Evolutionary conservation across 495 filamentous ascomycete species (phyloP).

Genomic region (Choiromyces venosus): DNA sequence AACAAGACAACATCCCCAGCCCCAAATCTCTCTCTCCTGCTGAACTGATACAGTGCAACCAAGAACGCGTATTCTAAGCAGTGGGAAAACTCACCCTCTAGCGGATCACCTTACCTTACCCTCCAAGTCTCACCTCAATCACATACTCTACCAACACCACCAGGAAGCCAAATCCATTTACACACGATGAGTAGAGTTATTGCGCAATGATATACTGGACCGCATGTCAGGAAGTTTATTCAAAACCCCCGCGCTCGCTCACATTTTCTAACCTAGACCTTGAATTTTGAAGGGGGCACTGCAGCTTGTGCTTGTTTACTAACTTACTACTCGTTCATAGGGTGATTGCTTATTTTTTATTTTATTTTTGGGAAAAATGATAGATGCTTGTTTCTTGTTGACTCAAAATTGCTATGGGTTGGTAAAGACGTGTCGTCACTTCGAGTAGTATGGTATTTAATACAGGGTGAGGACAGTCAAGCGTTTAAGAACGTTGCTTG

Average conservation of each 20-base stretch:
- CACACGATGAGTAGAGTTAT: background rate
- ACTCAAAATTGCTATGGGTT: too few relatives aligned
- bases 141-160: background rate
- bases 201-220: background rate
- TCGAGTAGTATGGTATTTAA: too few relatives aligned
- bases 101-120: background rate
- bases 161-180: background rate
- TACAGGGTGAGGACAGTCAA: too few relatives aligned
- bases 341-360: too few relatives aligned
- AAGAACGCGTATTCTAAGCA: background rate
- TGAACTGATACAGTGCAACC: background rate
- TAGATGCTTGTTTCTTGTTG: too few relatives aligned
- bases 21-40: background rate
- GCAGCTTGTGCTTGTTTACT: too few relatives aligned
- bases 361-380: too few relatives aligned
- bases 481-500: too few relatives aligned
- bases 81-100: background rate
- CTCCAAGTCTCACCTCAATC: background rate
- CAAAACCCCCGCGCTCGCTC: background rate
- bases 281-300: too few relatives aligned
- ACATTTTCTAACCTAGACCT: too few relatives aligned
- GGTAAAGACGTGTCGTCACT: too few relatives aligned
- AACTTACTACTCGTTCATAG: too few relatives aligned
- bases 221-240: background rate
- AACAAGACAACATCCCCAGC: background rate